A percentile compares a stretch with the other conserved stretches of the same genome.
These are phyloP conservation scores for Xylariomycetidae sp. DNA, from an alignment of 2,329 filamentous ascomycete species.

Conservation along the genomic window DNA sequence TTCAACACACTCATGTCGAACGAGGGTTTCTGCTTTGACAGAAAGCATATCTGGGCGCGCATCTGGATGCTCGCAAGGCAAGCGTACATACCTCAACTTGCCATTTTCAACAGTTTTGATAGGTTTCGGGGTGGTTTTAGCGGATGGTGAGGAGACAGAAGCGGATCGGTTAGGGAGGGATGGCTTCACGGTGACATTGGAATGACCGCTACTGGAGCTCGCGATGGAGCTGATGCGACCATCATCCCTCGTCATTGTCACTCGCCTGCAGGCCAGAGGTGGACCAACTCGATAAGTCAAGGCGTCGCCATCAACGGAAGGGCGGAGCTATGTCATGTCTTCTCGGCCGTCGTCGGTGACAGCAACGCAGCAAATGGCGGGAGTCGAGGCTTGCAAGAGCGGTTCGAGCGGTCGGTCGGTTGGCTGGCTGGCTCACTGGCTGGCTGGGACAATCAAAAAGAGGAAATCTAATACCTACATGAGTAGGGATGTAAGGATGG, in stretches of 20 bases:
- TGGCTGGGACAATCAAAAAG: no score
- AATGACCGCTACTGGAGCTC: constrained; percentile 64
- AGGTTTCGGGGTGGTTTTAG: constrained; percentile 37
- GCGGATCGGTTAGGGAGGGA: constrained; percentile 29
- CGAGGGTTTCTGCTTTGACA: no score
- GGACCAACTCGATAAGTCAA: constrained; percentile 17
- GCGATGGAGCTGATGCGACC: constrained; percentile 63
- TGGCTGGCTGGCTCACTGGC: no score
- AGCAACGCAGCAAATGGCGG: no score
- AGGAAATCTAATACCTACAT: no score
- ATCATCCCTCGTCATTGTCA: constrained; percentile 65
- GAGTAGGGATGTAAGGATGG: no score
- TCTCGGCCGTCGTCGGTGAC: no score
- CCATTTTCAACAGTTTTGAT: constrained; percentile 53
- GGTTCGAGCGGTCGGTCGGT: no score
- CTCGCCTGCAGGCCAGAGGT: constrained; percentile 16
- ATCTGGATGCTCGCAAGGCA: no score
- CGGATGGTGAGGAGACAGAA: constrained; percentile 25
- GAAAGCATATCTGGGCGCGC: no score
- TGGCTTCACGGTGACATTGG: constrained; percentile 59
- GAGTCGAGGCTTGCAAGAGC: no score
- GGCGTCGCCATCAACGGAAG: constrained; percentile 23
- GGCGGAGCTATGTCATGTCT: background rate
- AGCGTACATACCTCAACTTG: constrained; percentile 42
- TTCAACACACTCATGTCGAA: no score